Base-by-base conservation (phyloP, 2,329 filamentous ascomycete species). In the Alternaria metachromatica region DNA sequence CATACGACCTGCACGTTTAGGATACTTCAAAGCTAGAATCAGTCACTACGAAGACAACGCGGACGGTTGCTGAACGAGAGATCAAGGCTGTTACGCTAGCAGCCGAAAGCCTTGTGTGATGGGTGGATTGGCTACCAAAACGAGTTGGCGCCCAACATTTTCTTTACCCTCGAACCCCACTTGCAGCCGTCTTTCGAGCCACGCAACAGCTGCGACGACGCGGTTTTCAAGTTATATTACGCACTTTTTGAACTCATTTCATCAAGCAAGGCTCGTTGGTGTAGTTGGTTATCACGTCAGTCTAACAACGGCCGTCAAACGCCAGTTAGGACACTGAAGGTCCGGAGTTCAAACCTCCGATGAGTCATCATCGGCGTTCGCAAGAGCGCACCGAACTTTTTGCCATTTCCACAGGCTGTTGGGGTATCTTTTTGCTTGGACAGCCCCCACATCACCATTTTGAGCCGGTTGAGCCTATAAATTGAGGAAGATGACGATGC, bases 241-340 rank as follows among this genome's bases (percentile, higher is more conserved):
- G 0, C 9, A 0, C n/a, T 41, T 41, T 2, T 41, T 41, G 37
- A 18, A 5, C 6, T 33, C 12, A 23, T 33, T 37, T 2, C 23
- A 62, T 58, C 37, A 54, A 62, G 48, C 37, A 46, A 30, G 74
- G 74, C 69, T 76, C 71, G 74, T 65, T 80, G 78, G 80, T 82
- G 80, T 82, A 82, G 80, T 82, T 81, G 80, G 80, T 82, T 81
- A 82, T 82, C 80, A 82, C 80, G 79, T 81, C 76, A 81, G 80
- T 82, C 79, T 82, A 81, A 82, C 80, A 82, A 48, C 12, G 6
- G 49, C 25, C 8, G 9, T 44, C 15, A 20, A 44, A 25, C 41
- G 33, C 13, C 9, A 12, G 60, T 60, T 48, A 60, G 56, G 43
- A 43, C 60, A 63, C 60, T 63, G 60, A 63, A 63, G 60, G 60